phyloP scores from a whole-genome alignment of 169 alveolate genomes.

The Plasmodium fragile region DNA sequence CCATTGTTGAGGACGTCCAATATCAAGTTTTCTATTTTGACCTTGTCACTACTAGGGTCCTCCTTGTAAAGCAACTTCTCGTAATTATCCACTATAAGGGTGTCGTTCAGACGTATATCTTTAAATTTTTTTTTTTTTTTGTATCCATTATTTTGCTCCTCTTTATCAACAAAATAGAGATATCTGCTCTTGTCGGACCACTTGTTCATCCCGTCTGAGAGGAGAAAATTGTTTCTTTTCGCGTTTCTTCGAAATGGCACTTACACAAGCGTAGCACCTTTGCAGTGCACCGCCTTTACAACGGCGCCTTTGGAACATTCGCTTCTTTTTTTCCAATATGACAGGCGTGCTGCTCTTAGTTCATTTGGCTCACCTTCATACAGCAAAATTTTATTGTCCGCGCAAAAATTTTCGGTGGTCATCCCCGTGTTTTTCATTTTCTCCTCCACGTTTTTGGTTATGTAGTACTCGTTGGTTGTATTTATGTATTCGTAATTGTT shows the following conservation, averaged over 20 bases:
- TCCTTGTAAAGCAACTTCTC: conserved; percentile 40
- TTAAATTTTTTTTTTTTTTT: conserved; percentile 30
- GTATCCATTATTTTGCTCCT: conserved; percentile 28
- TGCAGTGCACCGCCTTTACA: background rate
- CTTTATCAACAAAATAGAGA: conserved; percentile 50
- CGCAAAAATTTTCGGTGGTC: conserved; percentile 21
- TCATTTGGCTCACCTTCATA: conserved; percentile 37
- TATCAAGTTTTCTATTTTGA: conserved; percentile 47
- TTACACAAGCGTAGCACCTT: background rate
- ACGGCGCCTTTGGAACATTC: background rate
- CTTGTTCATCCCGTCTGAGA: conserved; percentile 42
- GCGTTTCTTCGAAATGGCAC: background rate
- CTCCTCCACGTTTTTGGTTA: conserved; percentile 56
- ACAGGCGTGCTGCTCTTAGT: background rate
- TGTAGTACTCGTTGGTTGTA: conserved; percentile 58
- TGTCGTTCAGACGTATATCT: conserved; percentile 27
- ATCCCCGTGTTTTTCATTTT: conserved; percentile 65
- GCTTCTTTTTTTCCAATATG: background rate
- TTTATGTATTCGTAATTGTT: conserved; percentile 36
- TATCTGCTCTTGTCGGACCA: conserved; percentile 52
- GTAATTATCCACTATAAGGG: conserved; percentile 31
- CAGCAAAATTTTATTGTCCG: conserved; percentile 17
- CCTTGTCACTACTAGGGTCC: conserved; percentile 48
- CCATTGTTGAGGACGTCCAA: conserved; percentile 50
- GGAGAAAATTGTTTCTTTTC: background rate